phyloP scores from a whole-genome alignment of 179 eudicot species.

The Monotropa hypopitys region DNA sequence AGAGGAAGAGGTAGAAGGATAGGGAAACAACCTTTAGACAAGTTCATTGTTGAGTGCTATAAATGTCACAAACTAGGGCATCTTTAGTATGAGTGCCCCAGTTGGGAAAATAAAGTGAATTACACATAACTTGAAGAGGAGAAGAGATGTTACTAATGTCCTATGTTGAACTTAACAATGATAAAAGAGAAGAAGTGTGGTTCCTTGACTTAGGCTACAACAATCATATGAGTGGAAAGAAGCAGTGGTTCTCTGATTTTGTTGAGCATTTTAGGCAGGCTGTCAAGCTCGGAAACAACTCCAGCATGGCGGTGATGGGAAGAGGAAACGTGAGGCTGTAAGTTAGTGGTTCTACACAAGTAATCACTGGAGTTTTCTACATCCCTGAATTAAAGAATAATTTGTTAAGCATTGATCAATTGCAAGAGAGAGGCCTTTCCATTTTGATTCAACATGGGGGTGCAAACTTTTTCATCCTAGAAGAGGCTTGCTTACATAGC shows the following conservation, averaged over 20 bases:
- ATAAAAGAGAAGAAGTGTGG: background rate
- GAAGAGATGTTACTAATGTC: conserved; percentile 14
- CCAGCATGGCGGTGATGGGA: background rate
- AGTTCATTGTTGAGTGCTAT: conserved; percentile 11
- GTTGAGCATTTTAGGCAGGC: background rate
- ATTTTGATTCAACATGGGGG: background rate
- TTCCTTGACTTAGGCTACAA: conserved; percentile 9
- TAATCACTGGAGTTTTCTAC: background rate
- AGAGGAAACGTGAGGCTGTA: background rate
- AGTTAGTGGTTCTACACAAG: background rate
- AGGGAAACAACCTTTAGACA: background rate
- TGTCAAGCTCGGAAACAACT: background rate
- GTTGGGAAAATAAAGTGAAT: conserved; percentile 10
- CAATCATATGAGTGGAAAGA: background rate
- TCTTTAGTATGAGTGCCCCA: conserved; percentile 15
- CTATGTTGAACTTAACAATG: background rate
- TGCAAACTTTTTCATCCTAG: background rate
- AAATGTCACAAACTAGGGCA: conserved; percentile 14
- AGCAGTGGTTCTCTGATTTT: background rate
- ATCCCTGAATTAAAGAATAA: background rate
- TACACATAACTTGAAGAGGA: conserved; percentile 7
- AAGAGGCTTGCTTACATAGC: background rate
- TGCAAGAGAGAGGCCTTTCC: background rate
- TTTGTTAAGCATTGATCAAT: background rate
- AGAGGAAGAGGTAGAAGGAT: conserved; percentile 14